Evolutionary conservation across 306 rosid genomes (phyloP).

Genomic region (Lathyrus oleraceus): DNA sequence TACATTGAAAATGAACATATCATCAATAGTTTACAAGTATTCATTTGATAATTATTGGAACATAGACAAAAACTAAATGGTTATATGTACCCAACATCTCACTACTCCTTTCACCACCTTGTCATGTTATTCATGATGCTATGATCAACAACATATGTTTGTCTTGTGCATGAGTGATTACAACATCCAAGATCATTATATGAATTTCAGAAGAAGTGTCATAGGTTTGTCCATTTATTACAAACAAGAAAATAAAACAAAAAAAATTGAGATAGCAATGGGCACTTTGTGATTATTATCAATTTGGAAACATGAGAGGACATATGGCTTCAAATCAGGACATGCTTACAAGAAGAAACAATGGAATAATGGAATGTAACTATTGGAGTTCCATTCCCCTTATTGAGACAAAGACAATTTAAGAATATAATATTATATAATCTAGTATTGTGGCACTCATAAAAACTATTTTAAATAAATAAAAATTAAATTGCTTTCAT

Average conservation of each 20-base stretch:
- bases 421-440: constrained; percentile 37
- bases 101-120: constrained; percentile 45
- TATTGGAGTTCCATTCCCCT: constrained; percentile 36
- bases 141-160: constrained; percentile 64
- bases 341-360: constrained; percentile 59
- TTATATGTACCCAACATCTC: constrained; percentile 59
- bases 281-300: constrained; percentile 40
- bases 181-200: constrained; percentile 42
- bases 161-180: constrained; percentile 52
- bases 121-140: constrained; percentile 47
- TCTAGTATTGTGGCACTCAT: too few relatives aligned
- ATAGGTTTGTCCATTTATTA: constrained; percentile 53
- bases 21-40: constrained; percentile 12
- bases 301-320: constrained; percentile 53
- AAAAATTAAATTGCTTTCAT: too few relatives aligned
- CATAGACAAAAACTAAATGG: constrained; percentile 55
- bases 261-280: constrained; percentile 21
- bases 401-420: constrained; percentile 57
- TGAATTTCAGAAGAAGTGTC: constrained; percentile 41
- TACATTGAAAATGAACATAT: constrained; percentile 18
- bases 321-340: constrained; percentile 56
- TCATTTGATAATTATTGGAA: constrained; percentile 35
- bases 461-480: too few relatives aligned
- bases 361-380: constrained; percentile 29
- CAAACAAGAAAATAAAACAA: constrained; percentile 55